Base-by-base conservation (phyloP, 805 yeast genomes). In the Sugiyamaella marilandica region DNA sequence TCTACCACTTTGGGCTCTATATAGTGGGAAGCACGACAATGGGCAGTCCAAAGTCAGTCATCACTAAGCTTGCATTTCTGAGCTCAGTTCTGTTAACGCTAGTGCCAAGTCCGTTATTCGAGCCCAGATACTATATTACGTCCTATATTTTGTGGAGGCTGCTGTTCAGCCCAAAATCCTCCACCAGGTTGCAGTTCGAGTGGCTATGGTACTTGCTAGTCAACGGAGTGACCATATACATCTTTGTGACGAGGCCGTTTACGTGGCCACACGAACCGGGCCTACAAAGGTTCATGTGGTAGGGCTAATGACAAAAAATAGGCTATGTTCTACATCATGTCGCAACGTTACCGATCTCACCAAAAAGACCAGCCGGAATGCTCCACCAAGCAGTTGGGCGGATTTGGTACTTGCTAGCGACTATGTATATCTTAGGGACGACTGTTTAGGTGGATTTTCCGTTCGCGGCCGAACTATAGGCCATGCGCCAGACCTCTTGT, bases 231-330 rank as follows among this genome's bases (percentile, higher is more conserved):
- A 74, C 87, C 0, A 71, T 82, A 49, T 55, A 63, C 1, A 67
- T 90, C 0, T 90, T 90, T 62, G 70, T 85, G 31, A 69, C 65
- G 3, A 76, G 79, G 55, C 80, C 87, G 26, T 87, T 91, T 60
- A 58, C 65, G 9, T 90, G 97, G 97, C 70, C 66, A 0, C 74
- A 77, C 52, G 86, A 87, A 60, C 74, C 78, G 0, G 76, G 73
- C 0, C 60, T 73, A 8, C 96, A 90, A 67, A 78, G 97, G 61
- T 87, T 94, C 55, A 90, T 92, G 61, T 94, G 98, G 99, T 94
- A 52, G 37, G 5, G 3, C 10, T 5, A 29, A 26, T 11, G 32
- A n/a, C 16, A 41, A 33, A 13, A 45, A 14, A 31, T 24, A 24
- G 29, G 7, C 29, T 24, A 24, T 34, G 21, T 34, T 29, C 37